Base-by-base conservation (phyloP, 495 filamentous ascomycete genomes). In the Penicillium canescens region DNA sequence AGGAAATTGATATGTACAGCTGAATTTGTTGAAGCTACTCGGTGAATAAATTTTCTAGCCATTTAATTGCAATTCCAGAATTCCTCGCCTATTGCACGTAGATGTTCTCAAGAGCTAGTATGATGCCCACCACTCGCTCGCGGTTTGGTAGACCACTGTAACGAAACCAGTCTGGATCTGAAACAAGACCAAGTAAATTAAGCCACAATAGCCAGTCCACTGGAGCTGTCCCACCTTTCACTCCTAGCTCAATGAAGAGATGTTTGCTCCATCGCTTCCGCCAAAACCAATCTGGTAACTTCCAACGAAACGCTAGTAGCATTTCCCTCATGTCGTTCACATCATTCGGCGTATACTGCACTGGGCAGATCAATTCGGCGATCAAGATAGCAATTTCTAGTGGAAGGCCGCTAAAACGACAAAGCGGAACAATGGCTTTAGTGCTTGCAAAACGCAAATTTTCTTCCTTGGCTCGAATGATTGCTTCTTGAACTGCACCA, bases 241-340 rank as follows among this genome's bases (percentile, higher is more conserved):
- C 34, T 13, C 44, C 31, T 7, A 57, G 49, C 37, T 57, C 49
- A 31, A 52, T 38, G 24, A 57, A 53, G 11, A 52, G 21, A 28
- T 35, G 18, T 37, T 54, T 45, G 11, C 39, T 16, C 2, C 54
- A 38, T 28, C 56, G 34, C 26, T 6, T 14, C 49, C 33, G 45
- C 50, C 50, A 58, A 26, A 58, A 54, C 23, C 39, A 50, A 11
- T 35, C 41, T 16, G 56, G 50, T 7, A 54, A 16, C 35, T 44
- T 6, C 50, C 50, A 58, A 4, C 44, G 31, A 53, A 58, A 54
- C 12, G 12, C 40, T 20, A 50, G 33, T 21, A 58, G 56, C 40
- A 58, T 45, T 54, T 58, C 54, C 13, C 20, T 34, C 33, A 50
- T 26, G 24, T 49, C 43, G 18, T 38, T 10, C 13, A 54, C 34